phyloP scores from a whole-genome alignment of 148 eudicot species.

The Spergularia marina region DNA sequence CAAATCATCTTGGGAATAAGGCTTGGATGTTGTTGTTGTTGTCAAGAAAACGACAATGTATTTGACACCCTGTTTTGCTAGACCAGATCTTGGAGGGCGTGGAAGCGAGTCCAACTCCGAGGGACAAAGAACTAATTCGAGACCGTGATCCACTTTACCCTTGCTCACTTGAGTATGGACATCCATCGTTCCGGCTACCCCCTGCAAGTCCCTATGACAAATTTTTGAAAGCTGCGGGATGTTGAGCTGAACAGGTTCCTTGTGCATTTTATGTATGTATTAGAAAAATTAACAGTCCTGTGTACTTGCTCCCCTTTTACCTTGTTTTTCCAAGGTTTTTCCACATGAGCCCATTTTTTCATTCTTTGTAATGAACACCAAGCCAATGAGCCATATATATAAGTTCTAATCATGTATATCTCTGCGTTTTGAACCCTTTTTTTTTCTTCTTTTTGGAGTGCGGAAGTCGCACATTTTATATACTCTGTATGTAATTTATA shows the following conservation, averaged over 20 bases:
- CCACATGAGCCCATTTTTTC: conserved; percentile 26
- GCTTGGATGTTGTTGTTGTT: too few species aligned
- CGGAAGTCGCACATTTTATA: neutral
- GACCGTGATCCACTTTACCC: conserved; percentile 36
- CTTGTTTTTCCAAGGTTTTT: neutral
- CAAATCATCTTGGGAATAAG: too few species aligned
- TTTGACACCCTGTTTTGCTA: conserved; percentile 5
- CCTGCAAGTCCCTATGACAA: conserved; percentile 93
- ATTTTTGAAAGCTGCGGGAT: conserved; percentile 81
- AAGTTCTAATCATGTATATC: conserved; percentile 3
- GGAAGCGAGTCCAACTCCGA: conserved; percentile 30
- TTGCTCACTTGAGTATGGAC: conserved; percentile 55
- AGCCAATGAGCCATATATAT: conserved; percentile 1
- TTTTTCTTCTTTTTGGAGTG: neutral
- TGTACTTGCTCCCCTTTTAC: neutral
- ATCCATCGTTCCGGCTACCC: conserved; percentile 66
- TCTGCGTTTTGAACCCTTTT: neutral
- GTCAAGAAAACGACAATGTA: neutral
- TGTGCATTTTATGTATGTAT: conserved; percentile 30
- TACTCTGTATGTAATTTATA: neutral
- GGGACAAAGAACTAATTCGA: conserved; percentile 31
- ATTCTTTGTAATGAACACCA: conserved; percentile 32
- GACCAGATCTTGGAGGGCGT: conserved; percentile 37
- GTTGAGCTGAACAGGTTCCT: conserved; percentile 41
- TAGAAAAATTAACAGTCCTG: conserved; percentile 10